These are phyloP conservation scores for Trichoderma sp. DNA, from an alignment of 2,329 filamentous ascomycete genomes.

Conservation along the genomic window DNA sequence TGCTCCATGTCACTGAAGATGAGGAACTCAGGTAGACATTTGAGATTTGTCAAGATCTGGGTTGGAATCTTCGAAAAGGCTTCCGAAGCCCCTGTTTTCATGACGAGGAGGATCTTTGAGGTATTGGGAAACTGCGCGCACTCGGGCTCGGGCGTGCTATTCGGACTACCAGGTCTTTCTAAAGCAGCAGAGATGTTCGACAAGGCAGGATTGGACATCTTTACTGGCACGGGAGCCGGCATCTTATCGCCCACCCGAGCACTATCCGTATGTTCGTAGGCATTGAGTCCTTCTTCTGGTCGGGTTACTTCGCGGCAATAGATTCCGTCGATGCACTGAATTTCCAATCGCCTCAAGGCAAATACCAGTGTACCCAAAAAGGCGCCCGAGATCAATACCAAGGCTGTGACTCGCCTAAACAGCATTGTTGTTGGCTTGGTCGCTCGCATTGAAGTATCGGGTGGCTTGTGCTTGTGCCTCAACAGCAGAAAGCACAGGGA, in stretches of 20 bases:
- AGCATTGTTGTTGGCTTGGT: slow-evolving; percentile 28
- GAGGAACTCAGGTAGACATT: slow-evolving; percentile 50
- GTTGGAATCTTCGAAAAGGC: slow-evolving; percentile 51
- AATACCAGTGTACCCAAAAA: slow-evolving; percentile 35
- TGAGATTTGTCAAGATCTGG: slow-evolving; percentile 52
- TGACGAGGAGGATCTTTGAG: slow-evolving; percentile 48
- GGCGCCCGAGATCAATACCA: slow-evolving; percentile 30
- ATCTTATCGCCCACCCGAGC: too few species aligned
- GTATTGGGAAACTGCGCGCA: slow-evolving; percentile 45
- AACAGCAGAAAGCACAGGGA: background rate
- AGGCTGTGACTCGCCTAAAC: slow-evolving; percentile 30
- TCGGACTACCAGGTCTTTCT: background rate
- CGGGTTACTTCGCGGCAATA: background rate
- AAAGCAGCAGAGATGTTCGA: background rate
- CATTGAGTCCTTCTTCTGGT: background rate
- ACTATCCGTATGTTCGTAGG: background rate
- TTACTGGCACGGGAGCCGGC: background rate
- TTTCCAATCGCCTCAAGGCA: slow-evolving; percentile 33
- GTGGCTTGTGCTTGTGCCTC: background rate
- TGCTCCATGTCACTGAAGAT: slow-evolving; percentile 59
- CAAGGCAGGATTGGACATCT: background rate
- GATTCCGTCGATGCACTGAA: slow-evolving; percentile 25
- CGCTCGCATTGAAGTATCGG: background rate
- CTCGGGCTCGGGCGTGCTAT: slow-evolving; percentile 24
- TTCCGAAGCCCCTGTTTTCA: slow-evolving; percentile 59